Percentiles rank a stretch among this genome's conserved stretches.
These are phyloP conservation scores for Platanthera guangdongensis DNA, from an alignment of 106 monocot species.

Conservation along the genomic window DNA sequence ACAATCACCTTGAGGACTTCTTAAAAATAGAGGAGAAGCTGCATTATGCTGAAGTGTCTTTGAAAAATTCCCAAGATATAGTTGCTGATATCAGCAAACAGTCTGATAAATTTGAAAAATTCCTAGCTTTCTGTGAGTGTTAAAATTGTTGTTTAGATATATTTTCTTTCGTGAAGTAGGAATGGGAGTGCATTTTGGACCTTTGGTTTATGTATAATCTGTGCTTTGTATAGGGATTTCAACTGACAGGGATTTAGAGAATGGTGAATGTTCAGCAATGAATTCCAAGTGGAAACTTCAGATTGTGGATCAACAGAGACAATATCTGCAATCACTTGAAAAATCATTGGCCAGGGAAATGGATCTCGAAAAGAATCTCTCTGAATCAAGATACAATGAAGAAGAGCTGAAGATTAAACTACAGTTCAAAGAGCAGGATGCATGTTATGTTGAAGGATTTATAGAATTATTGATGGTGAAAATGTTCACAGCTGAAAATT, in stretches of 20 bases:
- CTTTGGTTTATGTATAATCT: constrained; percentile 7
- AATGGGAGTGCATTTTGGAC: not conserved
- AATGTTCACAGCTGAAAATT: constrained; percentile 65
- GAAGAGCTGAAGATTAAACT: constrained; percentile 61
- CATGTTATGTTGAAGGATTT: constrained; percentile 43
- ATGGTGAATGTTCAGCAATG: constrained; percentile 20
- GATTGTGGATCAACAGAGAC: constrained; percentile 51
- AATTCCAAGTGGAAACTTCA: constrained; percentile 32
- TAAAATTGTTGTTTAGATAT: constrained; percentile 31
- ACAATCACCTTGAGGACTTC: constrained; percentile 14
- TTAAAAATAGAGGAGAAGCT: constrained; percentile 35
- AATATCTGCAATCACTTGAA: constrained; percentile 65
- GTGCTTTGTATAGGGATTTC: constrained; percentile 33
- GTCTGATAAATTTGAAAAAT: constrained; percentile 41
- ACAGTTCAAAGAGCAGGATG: constrained; percentile 30
- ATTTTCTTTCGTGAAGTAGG: not conserved
- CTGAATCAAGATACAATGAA: constrained; percentile 42
- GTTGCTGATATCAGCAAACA: constrained; percentile 55
- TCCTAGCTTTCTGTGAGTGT: constrained; percentile 21
- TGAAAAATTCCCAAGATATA: constrained; percentile 42
- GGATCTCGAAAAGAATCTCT: constrained; percentile 70
- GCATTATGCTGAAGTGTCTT: constrained; percentile 34
- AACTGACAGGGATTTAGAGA: constrained; percentile 22
- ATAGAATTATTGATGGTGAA: constrained; percentile 35
- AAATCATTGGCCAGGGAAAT: constrained; percentile 87